phyloP scores from a whole-genome alignment of 116 monocot species.

The Dioscorea cayenensis region DNA sequence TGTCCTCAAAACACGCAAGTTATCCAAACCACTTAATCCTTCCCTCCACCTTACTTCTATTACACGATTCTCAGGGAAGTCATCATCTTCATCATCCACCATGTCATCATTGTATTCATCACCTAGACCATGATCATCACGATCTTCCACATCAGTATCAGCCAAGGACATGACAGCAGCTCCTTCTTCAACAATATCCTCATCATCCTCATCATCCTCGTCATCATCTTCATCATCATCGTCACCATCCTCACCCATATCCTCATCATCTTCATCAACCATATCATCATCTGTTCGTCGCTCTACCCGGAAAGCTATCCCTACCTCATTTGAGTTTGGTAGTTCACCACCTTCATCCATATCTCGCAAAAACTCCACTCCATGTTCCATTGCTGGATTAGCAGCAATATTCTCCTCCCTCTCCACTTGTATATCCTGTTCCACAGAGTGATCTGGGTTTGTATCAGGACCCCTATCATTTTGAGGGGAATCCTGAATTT shows the following conservation, averaged over 20 bases:
- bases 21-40: slow-evolving; percentile 47
- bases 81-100: slow-evolving; percentile 62
- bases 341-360: slow-evolving; percentile 27
- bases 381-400: slow-evolving; percentile 19
- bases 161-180: slow-evolving; percentile 65
- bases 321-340: slow-evolving; percentile 25
- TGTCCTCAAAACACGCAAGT: slow-evolving; percentile 46
- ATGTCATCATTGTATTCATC: slow-evolving; percentile 73
- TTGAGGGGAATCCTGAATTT: slow-evolving; percentile 21
- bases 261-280: slow-evolving; percentile 65
- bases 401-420: slow-evolving; percentile 20
- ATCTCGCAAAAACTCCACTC: slow-evolving; percentile 35
- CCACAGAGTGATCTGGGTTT: slow-evolving; percentile 16
- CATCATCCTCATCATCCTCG: slow-evolving; percentile 67
- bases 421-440: slow-evolving; percentile 26
- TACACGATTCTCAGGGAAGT: slow-evolving; percentile 50
- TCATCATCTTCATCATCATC: slow-evolving; percentile 54
- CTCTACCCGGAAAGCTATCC: slow-evolving; percentile 49
- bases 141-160: slow-evolving; percentile 70
- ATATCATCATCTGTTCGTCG: slow-evolving; percentile 46
- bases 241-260: slow-evolving; percentile 59
- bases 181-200: slow-evolving; percentile 50
- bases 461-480: slow-evolving; percentile 15
- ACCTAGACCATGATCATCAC: slow-evolving; percentile 48
- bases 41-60: slow-evolving; percentile 82